phyloP scores from a whole-genome alignment of 176 grass and related monocot genomes.

The Oryza longistaminata region DNA sequence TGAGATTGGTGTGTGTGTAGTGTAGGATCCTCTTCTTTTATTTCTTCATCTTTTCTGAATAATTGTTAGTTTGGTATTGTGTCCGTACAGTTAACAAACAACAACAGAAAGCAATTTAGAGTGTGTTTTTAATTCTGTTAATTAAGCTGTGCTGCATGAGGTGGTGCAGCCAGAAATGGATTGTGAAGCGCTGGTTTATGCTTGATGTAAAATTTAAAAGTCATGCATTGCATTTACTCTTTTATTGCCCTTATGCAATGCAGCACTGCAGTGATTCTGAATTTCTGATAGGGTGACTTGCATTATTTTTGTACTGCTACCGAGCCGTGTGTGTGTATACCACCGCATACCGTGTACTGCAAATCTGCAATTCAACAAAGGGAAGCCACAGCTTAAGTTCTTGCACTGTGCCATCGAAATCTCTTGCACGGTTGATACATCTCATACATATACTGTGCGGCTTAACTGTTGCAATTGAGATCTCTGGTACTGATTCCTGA shows the following conservation, averaged over 20 bases:
- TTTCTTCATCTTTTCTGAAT: not conserved
- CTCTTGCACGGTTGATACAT: not conserved
- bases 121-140: not conserved
- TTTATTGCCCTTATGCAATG: not conserved
- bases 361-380: not conserved
- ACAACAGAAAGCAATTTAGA: not conserved
- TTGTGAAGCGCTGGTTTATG: not conserved
- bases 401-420: not conserved
- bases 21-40: conserved; percentile 1
- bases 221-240: not conserved
- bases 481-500: not conserved
- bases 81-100: conserved; percentile 36
- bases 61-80: conserved; percentile 18
- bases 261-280: not conserved
- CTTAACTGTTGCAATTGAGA: not conserved
- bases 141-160: not conserved
- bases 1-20: not conserved
- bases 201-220: conserved; percentile 2
- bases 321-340: not conserved
- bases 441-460: not conserved
- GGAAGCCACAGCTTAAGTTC: not conserved
- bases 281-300: not conserved
- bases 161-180: not conserved
- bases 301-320: not conserved
- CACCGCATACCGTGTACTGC: not conserved